Conservation (phyloP, 2,329 filamentous ascomycete genomes). For the Trichoderma polysporum region DNA sequence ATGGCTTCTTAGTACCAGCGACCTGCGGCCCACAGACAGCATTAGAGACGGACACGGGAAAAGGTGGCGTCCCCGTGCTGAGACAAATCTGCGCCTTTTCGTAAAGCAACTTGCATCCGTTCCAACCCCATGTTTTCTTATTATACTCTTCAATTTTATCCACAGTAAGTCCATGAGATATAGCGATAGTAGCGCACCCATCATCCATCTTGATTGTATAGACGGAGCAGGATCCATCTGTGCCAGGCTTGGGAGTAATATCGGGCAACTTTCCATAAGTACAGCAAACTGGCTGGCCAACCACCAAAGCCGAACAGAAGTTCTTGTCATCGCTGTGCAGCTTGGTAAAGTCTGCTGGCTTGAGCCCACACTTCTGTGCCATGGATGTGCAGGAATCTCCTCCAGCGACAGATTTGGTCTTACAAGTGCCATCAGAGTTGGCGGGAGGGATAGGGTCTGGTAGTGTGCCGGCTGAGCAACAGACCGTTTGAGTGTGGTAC, state of each 20-base stretch:
- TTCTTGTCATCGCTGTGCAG: constrained; percentile 32
- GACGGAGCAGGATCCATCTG: constrained; percentile 32
- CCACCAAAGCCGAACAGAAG: constrained; percentile 32
- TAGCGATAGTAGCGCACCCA: constrained; percentile 38
- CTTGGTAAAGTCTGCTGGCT: constrained; percentile 34
- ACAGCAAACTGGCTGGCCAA: constrained; percentile 40
- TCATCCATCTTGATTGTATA: constrained; percentile 34
- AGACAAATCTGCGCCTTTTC: constrained; percentile 31
- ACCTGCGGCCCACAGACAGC: constrained; percentile 45
- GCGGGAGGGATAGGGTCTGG: constrained; percentile 24
- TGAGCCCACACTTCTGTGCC: constrained; percentile 39
- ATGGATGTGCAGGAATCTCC: constrained; percentile 39
- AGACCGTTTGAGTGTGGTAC: constrained; percentile 27
- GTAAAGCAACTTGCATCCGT: constrained; percentile 32
- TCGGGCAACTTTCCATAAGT: constrained; percentile 36
- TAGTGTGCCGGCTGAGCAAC: constrained; percentile 26
- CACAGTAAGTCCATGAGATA: constrained; percentile 35
- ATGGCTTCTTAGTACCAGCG: constrained; percentile 37
- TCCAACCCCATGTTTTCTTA: constrained; percentile 41
- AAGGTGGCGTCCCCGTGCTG: constrained; percentile 33
- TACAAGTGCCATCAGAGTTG: constrained; percentile 29
- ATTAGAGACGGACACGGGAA: constrained; percentile 24
- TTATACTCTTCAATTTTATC: constrained; percentile 40
- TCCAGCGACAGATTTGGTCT: constrained; percentile 31
- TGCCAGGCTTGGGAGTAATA: constrained; percentile 35